Base-by-base conservation (phyloP, 2,329 filamentous ascomycete species). In the Chrysoporthe austroafricana region DNA sequence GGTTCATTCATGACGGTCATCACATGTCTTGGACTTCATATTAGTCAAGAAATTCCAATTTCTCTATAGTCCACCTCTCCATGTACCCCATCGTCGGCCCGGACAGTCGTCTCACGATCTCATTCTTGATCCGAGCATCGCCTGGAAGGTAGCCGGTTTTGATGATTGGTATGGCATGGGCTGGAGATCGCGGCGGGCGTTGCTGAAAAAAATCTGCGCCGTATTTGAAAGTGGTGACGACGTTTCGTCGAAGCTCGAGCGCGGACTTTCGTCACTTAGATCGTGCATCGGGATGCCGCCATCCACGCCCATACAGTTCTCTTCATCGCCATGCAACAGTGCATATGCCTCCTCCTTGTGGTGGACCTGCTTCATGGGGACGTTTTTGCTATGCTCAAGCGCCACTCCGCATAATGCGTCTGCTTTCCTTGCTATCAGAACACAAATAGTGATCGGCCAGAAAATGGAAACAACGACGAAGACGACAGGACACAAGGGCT, bases 401-500 rank as follows among this genome's bases (percentile, higher is more conserved):
- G 14, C 14, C 4, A 4, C 16, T 13, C 54, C 39, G 64, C 59
- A 63, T 2, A 34, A 9, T 14, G 26, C 13, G 4, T 16, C 52
- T 16, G 59, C 14, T 9, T 26, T 2, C 44, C n/a, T 16, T 21
- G 56, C 42, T 48, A 59, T 8, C 14, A 46, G 21, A 8, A 54
- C 21, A 16, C 56, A 43, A 1, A 68, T 7, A 9, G 61, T 46
- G 11, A 66, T 54, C 16, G 67, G 67, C 67, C 67, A 68, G 63
- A 68, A 59, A 54, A 68, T 39, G 52, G 67, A 64, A 7, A 64
- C 63, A 4, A 66, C 34, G 26, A 62, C 14, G 60, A 66, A 66
- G 39, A 68, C 36, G 58, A 68, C 14, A 32, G 66, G 66, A 36
- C 59, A 68, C n/a, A 68, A n/a, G 6, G 59, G 63, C 63, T 65